Conservation (phyloP, 2,329 filamentous ascomycete genomes). For the Claviceps paspali region DNA sequence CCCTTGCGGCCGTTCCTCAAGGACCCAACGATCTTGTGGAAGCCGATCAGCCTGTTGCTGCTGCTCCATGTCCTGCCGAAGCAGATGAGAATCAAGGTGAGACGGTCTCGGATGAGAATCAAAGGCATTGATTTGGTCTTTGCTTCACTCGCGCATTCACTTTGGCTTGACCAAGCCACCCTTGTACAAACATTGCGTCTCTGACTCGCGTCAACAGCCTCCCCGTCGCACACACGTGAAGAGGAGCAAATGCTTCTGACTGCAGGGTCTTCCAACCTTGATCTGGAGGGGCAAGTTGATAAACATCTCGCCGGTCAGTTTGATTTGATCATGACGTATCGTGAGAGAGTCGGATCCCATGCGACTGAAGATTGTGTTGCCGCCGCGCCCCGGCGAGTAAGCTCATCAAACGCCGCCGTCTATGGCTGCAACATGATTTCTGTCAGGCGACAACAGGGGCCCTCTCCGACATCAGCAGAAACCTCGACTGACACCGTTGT, state of each 20-base stretch:
- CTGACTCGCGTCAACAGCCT: constrained; percentile 1
- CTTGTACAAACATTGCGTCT: no score
- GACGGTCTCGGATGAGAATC: no score
- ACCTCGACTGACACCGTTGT: constrained; percentile 22
- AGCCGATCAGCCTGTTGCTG: neutral
- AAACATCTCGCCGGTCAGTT: constrained; percentile 34
- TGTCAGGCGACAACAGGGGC: neutral
- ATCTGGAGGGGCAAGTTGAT: constrained; percentile 16
- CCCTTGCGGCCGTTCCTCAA: constrained; percentile 18
- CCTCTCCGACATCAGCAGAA: neutral
- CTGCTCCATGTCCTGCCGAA: neutral
- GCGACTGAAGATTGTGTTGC: constrained; percentile 8
- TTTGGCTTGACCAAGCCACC: no score
- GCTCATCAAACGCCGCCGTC: constrained; percentile 8
- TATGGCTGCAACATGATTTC: constrained; percentile 38
- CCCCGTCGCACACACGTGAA: neutral
- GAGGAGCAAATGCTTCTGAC: neutral
- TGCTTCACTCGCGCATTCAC: neutral
- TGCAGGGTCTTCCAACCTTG: neutral
- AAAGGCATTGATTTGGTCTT: neutral
- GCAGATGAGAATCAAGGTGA: constrained; percentile 1
- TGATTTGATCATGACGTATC: constrained; percentile 31
- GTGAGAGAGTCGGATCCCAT: constrained; percentile 14
- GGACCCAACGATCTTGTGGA: constrained; percentile 10
- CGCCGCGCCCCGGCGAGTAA: constrained; percentile 2